Conservation (phyloP, 805 yeast species). For the Candida sanyiensis region DNA sequence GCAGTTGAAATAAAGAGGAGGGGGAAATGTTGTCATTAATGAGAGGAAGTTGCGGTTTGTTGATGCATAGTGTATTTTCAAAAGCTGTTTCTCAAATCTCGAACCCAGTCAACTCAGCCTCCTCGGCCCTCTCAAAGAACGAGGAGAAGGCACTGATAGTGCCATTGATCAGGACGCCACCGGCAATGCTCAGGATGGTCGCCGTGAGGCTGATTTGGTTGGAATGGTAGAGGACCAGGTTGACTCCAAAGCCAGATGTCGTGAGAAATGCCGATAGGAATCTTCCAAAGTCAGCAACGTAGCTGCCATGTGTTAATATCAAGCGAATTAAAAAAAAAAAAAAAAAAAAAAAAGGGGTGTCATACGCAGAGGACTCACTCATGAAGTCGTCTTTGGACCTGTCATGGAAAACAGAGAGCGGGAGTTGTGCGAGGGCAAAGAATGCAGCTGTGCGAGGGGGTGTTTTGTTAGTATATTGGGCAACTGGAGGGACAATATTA, state of each 20-base stretch:
- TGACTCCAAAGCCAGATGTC: slow-evolving; percentile 53
- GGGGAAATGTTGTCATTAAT: background rate
- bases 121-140: slow-evolving; percentile 50
- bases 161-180: slow-evolving; percentile 65
- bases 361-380: slow-evolving; percentile 39
- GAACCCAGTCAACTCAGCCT: slow-evolving; percentile 28
- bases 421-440: slow-evolving; percentile 52
- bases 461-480: slow-evolving; percentile 1
- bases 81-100: slow-evolving; percentile 19
- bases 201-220: slow-evolving; percentile 55
- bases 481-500: background rate
- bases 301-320: slow-evolving; percentile 25
- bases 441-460: slow-evolving; percentile 34
- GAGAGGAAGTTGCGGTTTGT: too few relatives aligned
- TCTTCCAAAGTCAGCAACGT: slow-evolving; percentile 61
- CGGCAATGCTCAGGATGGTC: slow-evolving; percentile 53
- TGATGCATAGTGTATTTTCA: too few relatives aligned
- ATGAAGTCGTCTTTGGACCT: slow-evolving; percentile 48
- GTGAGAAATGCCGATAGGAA: slow-evolving; percentile 62
- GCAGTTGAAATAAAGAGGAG: slow-evolving; percentile 21
- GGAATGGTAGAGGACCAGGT: slow-evolving; percentile 59
- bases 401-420: slow-evolving; percentile 45
- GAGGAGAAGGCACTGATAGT: slow-evolving; percentile 67
- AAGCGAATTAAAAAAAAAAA: too few relatives aligned
- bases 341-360: too few relatives aligned